Evolutionary conservation across 2,329 filamentous ascomycete genomes (phyloP).

Genomic region (Didymella sp.): DNA sequence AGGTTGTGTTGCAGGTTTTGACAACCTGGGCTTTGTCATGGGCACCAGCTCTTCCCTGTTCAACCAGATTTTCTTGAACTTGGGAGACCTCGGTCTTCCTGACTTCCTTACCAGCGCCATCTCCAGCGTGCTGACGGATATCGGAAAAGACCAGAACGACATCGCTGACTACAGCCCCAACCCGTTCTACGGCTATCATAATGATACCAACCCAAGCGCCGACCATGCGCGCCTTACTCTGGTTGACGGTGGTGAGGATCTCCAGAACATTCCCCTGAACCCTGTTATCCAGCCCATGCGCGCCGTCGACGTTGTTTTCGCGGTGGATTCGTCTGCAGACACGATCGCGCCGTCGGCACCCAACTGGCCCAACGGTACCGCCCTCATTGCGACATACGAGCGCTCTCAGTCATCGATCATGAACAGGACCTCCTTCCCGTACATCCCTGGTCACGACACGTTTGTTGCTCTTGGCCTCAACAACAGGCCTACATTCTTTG

Average conservation of each 20-base stretch:
- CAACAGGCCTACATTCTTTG: constrained; percentile 78
- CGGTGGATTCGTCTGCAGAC: constrained; percentile 79
- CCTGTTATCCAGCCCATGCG: constrained; percentile 78
- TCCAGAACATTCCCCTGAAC: constrained; percentile 80
- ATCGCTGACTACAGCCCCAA: constrained; percentile 79
- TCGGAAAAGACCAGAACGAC: constrained; percentile 70
- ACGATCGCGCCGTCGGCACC: constrained; percentile 56
- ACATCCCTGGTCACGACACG: constrained; percentile 75
- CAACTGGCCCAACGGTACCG: constrained; percentile 79
- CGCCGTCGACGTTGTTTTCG: constrained; percentile 79
- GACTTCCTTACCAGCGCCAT: constrained; percentile 61
- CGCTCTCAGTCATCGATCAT: constrained; percentile 65
- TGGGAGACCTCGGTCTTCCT: constrained; percentile 63
- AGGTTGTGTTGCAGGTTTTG: constrained; percentile 77
- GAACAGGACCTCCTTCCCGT: constrained; percentile 75
- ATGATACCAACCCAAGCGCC: constrained; percentile 65
- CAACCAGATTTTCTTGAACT: constrained; percentile 74
- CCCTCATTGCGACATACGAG: constrained; percentile 75
- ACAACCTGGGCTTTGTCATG: constrained; percentile 83
- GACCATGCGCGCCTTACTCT: constrained; percentile 66
- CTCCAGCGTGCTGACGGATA: constrained; percentile 57
- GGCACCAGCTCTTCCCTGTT: constrained; percentile 86
- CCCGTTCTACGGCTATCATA: constrained; percentile 73
- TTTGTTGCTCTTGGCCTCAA: constrained; percentile 81
- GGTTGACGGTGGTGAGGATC: constrained; percentile 79